These are phyloP conservation scores for Vitis rotundifolia DNA, from an alignment of 164 flowering plant species.

Conservation along the genomic window DNA sequence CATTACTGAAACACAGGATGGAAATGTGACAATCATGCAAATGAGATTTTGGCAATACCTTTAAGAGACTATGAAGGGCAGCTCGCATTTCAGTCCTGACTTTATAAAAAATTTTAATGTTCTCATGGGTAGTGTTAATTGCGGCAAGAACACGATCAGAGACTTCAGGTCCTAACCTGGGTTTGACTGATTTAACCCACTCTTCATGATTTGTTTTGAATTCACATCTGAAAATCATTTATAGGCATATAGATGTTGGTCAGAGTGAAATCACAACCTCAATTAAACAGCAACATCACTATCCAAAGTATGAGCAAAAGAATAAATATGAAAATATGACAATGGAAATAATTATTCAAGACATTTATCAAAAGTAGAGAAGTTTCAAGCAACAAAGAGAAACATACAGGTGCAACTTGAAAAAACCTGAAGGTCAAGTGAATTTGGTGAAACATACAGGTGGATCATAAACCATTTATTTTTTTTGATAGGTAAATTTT, in stretches of 20 bases:
- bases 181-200: constrained; percentile 78
- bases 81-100: constrained; percentile 80
- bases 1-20: no score
- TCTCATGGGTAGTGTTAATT: constrained; percentile 51
- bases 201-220: constrained; percentile 93
- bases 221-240: constrained; percentile 64
- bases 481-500: no score
- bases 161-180: constrained; percentile 63
- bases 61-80: constrained; percentile 70
- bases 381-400: neutral
- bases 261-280: constrained; percentile 1
- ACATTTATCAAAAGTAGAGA: no score
- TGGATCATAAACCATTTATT: no score
- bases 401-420: no score
- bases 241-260: constrained; percentile 12
- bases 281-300: neutral
- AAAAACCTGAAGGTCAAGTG: no score
- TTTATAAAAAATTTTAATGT: constrained; percentile 68
- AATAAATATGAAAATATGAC: no score
- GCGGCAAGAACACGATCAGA: constrained; percentile 67
- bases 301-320: no score
- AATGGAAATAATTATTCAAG: no score
- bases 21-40: neutral
- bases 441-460: no score
- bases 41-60: constrained; percentile 43